Conservation (phyloP, 345 rosid species). For the Corchorus capsularis region DNA sequence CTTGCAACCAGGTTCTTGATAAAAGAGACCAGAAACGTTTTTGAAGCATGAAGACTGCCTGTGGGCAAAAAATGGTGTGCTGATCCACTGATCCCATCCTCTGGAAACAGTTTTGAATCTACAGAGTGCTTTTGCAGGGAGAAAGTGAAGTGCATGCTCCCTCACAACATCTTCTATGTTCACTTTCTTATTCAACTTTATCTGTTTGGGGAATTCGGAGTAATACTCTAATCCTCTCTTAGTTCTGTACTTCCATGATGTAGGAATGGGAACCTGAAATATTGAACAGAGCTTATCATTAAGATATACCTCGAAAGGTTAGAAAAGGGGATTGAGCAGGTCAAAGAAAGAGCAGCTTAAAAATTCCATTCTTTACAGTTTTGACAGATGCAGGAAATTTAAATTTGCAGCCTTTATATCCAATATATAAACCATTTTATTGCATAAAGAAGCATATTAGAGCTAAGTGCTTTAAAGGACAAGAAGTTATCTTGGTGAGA, state of each 20-base stretch:
- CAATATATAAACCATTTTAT: neutral
- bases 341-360: neutral
- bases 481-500: neutral
- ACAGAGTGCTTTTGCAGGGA: constrained; percentile 49
- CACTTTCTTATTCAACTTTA: constrained; percentile 24
- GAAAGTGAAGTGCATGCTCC: constrained; percentile 43
- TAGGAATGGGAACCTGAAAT: neutral
- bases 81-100: constrained; percentile 41
- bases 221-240: neutral
- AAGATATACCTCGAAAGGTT: neutral
- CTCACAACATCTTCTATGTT: constrained; percentile 40
- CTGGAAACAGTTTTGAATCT: constrained; percentile 39
- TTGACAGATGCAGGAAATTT: neutral
- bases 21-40: constrained; percentile 40
- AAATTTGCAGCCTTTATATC: neutral
- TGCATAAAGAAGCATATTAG: neutral
- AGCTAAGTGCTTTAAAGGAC: neutral
- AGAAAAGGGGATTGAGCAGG: neutral
- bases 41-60: constrained; percentile 40
- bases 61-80: constrained; percentile 42
- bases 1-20: constrained; percentile 10
- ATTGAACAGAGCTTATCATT: neutral
- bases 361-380: neutral
- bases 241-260: neutral
- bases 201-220: neutral